These are phyloP conservation scores for Pezicula carpinea DNA, from an alignment of 2,329 filamentous ascomycete species.

Conservation along the genomic window DNA sequence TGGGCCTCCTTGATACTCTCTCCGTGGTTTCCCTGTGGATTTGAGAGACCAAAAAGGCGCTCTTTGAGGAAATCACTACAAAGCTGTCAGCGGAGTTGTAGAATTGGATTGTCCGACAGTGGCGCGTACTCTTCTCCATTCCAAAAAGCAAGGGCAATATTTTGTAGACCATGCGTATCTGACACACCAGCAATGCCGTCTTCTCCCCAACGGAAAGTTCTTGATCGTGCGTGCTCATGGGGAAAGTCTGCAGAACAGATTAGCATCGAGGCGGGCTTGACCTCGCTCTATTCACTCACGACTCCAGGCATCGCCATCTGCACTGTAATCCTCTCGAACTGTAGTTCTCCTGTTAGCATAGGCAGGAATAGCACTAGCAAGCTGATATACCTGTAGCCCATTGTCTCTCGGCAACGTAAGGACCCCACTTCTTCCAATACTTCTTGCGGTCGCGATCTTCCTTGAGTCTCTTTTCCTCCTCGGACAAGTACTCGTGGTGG, in stretches of 20 bases:
- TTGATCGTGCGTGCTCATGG: slow-evolving; percentile 83
- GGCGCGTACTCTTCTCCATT: slow-evolving; percentile 82
- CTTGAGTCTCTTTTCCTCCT: slow-evolving; percentile 85
- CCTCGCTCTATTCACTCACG: slow-evolving; percentile 53
- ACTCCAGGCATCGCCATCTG: slow-evolving; percentile 91
- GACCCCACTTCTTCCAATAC: slow-evolving; percentile 99
- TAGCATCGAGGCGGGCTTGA: background rate
- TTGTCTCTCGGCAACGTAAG: slow-evolving; percentile 89
- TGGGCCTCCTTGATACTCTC: slow-evolving; percentile 96
- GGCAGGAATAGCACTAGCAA: background rate
- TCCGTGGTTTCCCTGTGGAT: slow-evolving; percentile 94
- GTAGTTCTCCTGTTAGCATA: slow-evolving; percentile 19
- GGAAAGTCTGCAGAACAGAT: slow-evolving; percentile 66
- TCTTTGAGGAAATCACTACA: slow-evolving; percentile 86
- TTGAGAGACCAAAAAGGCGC: slow-evolving; percentile 88
- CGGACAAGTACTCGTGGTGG: slow-evolving; percentile 78
- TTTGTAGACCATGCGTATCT: slow-evolving; percentile 87
- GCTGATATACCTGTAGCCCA: slow-evolving; percentile 75
- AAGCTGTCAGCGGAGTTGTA: slow-evolving; percentile 26
- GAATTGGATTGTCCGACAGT: background rate
- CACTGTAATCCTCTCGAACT: slow-evolving; percentile 89
- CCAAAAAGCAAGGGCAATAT: slow-evolving; percentile 96
- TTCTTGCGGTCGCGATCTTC: slow-evolving; percentile 77
- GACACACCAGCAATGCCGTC: slow-evolving; percentile 93
- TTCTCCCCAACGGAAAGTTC: slow-evolving; percentile 92